Percentiles rank a stretch among this genome's conserved stretches.
phyloP scores from a whole-genome alignment of 2,329 filamentous ascomycete species.

The Talaromyces pinophilus region DNA sequence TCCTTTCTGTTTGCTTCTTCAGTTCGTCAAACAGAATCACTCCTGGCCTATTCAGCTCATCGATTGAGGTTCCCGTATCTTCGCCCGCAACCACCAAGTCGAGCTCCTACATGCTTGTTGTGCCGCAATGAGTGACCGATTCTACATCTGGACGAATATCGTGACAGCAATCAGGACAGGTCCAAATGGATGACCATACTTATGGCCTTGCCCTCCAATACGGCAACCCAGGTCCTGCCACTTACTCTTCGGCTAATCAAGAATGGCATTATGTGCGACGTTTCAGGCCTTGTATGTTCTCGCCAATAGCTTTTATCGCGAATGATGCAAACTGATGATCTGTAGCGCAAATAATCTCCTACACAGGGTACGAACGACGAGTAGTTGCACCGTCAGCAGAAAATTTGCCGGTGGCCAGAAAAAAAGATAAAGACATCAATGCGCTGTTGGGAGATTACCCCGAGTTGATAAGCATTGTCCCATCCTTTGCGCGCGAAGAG shows the following conservation, averaged over 20 bases:
- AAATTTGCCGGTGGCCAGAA: neutral
- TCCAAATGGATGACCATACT: slow-evolving; percentile 59
- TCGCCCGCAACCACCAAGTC: neutral
- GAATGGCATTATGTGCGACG: slow-evolving; percentile 53
- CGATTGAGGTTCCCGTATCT: no score
- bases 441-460: slow-evolving; percentile 36
- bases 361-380: slow-evolving; percentile 35
- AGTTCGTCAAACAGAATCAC: neutral
- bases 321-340: slow-evolving; percentile 14
- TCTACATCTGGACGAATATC: slow-evolving; percentile 7
- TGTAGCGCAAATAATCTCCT: slow-evolving; percentile 28
- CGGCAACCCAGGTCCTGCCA: slow-evolving; percentile 57
- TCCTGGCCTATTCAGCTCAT: no score
- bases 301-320: neutral
- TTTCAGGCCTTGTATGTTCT: slow-evolving; percentile 32
- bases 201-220: slow-evolving; percentile 55
- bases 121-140: slow-evolving; percentile 16
- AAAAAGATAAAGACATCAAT: slow-evolving; percentile 20
- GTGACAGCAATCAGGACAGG: slow-evolving; percentile 22
- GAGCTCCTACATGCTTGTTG: slow-evolving; percentile 6
- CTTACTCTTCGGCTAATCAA: slow-evolving; percentile 52
- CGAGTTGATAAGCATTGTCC: slow-evolving; percentile 37
- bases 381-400: slow-evolving; percentile 30
- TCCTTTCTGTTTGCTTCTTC: slow-evolving; percentile 5
- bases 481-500: slow-evolving; percentile 35